Conservation (phyloP, 805 yeast species). For the Pichia nanzhaoensis region DNA sequence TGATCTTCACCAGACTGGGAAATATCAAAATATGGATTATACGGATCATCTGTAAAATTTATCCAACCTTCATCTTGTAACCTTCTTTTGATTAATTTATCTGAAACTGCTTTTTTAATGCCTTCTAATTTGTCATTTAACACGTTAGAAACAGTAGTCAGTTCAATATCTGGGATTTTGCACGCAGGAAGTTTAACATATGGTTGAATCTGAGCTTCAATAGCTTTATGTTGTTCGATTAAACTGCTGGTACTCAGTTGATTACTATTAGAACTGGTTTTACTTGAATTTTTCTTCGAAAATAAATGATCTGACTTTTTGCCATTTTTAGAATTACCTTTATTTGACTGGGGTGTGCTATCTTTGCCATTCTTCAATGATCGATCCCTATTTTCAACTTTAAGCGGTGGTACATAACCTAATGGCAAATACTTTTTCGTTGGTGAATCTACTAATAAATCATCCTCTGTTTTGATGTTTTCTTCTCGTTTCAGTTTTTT, state of each 20-base stretch:
- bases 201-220: slow-evolving; percentile 53
- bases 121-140: slow-evolving; percentile 69
- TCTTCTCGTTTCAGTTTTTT: slow-evolving; percentile 69
- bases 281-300: not conserved
- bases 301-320: no score
- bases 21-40: slow-evolving; percentile 72
- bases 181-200: slow-evolving; percentile 85
- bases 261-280: not conserved
- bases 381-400: not conserved
- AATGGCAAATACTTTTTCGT: slow-evolving; percentile 49
- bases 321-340: not conserved
- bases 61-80: slow-evolving; percentile 68
- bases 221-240: slow-evolving; percentile 1
- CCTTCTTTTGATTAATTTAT: slow-evolving; percentile 67
- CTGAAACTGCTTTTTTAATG: slow-evolving; percentile 77
- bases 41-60: slow-evolving; percentile 81
- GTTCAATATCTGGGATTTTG: slow-evolving; percentile 86
- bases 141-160: slow-evolving; percentile 73
- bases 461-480: slow-evolving; percentile 77
- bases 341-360: not conserved
- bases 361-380: not conserved
- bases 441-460: slow-evolving; percentile 53
- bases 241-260: not conserved
- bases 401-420: slow-evolving; percentile 11
- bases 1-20: slow-evolving; percentile 41